These are phyloP conservation scores for Talaromyces sp. DNA, from an alignment of 2,329 filamentous ascomycete genomes.

Conservation along the genomic window DNA sequence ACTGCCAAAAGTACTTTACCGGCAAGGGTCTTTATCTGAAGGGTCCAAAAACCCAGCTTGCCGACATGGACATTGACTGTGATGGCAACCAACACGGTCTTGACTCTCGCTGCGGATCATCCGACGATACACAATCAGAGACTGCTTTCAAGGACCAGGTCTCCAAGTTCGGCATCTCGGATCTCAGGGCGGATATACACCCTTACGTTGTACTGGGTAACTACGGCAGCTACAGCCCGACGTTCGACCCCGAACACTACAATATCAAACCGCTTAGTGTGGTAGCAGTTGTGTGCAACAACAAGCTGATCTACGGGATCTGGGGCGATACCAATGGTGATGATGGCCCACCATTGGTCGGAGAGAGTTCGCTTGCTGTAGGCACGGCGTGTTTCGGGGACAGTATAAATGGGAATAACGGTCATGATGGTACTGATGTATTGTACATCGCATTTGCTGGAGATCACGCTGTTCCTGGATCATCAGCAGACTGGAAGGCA, in stretches of 20 bases:
- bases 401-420: slow-evolving; percentile 53
- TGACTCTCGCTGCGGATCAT: slow-evolving; percentile 43
- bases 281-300: slow-evolving; percentile 55
- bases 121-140: not conserved
- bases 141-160: slow-evolving; percentile 50
- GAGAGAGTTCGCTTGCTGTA: slow-evolving; percentile 58
- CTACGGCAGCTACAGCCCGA: slow-evolving; percentile 32
- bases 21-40: slow-evolving; percentile 51
- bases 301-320: slow-evolving; percentile 55
- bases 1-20: slow-evolving; percentile 47
- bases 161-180: slow-evolving; percentile 38
- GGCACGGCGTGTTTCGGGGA: slow-evolving; percentile 55
- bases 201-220: slow-evolving; percentile 57
- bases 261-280: slow-evolving; percentile 53
- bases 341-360: slow-evolving; percentile 43
- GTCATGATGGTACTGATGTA: slow-evolving; percentile 57
- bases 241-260: slow-evolving; percentile 42
- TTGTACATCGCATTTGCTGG: slow-evolving; percentile 62
- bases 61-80: slow-evolving; percentile 60
- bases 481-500: slow-evolving; percentile 55
- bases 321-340: slow-evolving; percentile 63
- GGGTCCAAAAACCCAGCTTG: slow-evolving; percentile 39
- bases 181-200: slow-evolving; percentile 53
- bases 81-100: slow-evolving; percentile 51
- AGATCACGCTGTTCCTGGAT: slow-evolving; percentile 55